These are phyloP conservation scores for Quercus alba DNA, from an alignment of 306 rosid species.

Conservation along the genomic window DNA sequence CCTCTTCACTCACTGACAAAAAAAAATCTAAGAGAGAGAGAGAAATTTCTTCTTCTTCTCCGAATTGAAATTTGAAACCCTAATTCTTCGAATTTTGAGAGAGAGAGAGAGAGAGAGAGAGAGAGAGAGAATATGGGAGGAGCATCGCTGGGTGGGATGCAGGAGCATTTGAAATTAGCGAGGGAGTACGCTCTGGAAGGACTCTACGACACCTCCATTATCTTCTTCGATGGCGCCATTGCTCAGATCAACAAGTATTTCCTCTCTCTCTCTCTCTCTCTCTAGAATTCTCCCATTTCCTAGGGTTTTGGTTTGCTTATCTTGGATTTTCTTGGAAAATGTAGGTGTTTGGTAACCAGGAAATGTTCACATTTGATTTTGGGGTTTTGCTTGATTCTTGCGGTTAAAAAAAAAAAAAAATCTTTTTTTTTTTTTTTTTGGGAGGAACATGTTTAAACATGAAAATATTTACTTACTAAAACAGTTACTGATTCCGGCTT, in stretches of 20 bases:
- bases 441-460: background rate
- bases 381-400: background rate
- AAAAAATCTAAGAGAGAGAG: background rate
- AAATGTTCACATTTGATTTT: background rate
- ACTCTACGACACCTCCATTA: conserved; percentile 81
- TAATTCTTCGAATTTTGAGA: background rate
- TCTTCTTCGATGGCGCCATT: conserved; percentile 94
- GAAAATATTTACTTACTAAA: background rate
- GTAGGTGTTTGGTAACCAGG: background rate
- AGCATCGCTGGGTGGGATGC: conserved; percentile 67
- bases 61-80: background rate
- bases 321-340: conserved; percentile 9
- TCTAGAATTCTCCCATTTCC: background rate
- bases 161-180: conserved; percentile 92
- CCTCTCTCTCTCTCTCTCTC: background rate
- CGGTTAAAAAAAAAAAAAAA: background rate
- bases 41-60: conserved; percentile 1
- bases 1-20: too few relatives aligned
- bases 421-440: background rate
- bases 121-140: conserved; percentile 46
- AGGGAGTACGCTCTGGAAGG: conserved; percentile 94
- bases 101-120: background rate
- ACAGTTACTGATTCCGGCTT: background rate
- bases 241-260: conserved; percentile 97
- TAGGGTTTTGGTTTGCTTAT: background rate